Base-by-base conservation (phyloP, 371 early-diverging fungal species). In the Nematocida sp. region DNA sequence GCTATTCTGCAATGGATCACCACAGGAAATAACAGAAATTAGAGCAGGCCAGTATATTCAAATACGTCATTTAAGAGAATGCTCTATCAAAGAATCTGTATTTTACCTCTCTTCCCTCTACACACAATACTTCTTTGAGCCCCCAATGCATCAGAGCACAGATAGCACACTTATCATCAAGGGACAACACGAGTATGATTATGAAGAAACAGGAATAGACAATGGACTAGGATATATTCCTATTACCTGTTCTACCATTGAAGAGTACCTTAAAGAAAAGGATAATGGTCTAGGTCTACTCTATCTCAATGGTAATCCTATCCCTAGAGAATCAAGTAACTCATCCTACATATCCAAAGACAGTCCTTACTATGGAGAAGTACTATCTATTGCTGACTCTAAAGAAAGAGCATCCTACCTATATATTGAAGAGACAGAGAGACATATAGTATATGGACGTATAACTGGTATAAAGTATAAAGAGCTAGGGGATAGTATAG, bases 41-140 rank as follows among this genome's bases (percentile, higher is more conserved):
- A 49, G 70, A 25, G 76, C 54, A 27, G 78, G 78, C 1, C 54
- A 54, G 7, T 29, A 53, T 13, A 52, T 82, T 25, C 58, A 63
- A 35, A 63, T 82, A 19, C 19, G 53, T 17, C 78, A 82, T 37
- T 48, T 82, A 19, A 32, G 81, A 46, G 41, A 49, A 45, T 51
- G 75, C 29, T 25, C 31, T 9, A 53, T 80, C 19, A 74, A 63
- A 17, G 45, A 53, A 11, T 65, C 60, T 54, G 70, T 32, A 17
- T 76, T 79, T 45, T 80, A 77, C 48, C 38, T 82, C 23, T 82
- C 82, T 35, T 77, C 82, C 15, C 70, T 82, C 5, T 82, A 77
- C 53, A 82, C 82, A 47, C 77, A 79, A 61, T 57, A 43, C 51
- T 70, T 31, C 53, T 23, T 48, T 4, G 53, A 58, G 17, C 17